Evolutionary conservation across 116 monocot genomes (phyloP), one percentile per base, ranked within the genome.

Genomic region (Dioscorea cayenensis): DNA sequence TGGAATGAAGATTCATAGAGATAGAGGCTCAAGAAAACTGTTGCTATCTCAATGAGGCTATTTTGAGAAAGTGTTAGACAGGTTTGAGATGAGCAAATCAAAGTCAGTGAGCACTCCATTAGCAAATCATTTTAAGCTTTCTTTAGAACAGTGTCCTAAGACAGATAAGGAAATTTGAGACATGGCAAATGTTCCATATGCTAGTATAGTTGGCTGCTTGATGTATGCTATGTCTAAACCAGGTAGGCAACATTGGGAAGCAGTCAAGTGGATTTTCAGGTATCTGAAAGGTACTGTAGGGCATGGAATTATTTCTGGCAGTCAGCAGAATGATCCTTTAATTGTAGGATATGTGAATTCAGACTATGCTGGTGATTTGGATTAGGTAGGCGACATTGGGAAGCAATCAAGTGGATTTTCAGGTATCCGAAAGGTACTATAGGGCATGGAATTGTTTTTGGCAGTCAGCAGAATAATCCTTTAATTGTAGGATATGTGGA

Each of bases 361-460:
- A n/a, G n/a, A n/a, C n/a, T n/a, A n/a, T n/a, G n/a, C n/a, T n/a
- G n/a, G n/a, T n/a, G n/a, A n/a, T n/a, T n/a, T n/a, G n/a, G n/a
- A n/a, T n/a, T n/a, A 16, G 23, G 65, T 3, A 75, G 28, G 43
- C 29, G 55, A 14, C 70, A 80, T 60, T 80, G 22, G 64, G 50
- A 65, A 25, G 25, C 25, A 25, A 1, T 25, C 1, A 25, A 25
- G 25, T 25, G 25, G 25, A 25, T 25, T 25, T n/a, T 36, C 70
- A 60, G 75, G 25, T 25, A 25, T 25, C 1, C 1, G 25, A 25
- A 25, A 1, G 25, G 25, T 25, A 25, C 25, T 25, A 65, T n/a
- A 80, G 71, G 64, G 25, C 25, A 25, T 66, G 71, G 75, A 80
- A 75, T 51, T 36, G n/a, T 58, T 10, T 79, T 79, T 58, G 74